These are phyloP conservation scores for Cytospora mali DNA, from an alignment of 2,329 filamentous ascomycete species.

Conservation along the genomic window DNA sequence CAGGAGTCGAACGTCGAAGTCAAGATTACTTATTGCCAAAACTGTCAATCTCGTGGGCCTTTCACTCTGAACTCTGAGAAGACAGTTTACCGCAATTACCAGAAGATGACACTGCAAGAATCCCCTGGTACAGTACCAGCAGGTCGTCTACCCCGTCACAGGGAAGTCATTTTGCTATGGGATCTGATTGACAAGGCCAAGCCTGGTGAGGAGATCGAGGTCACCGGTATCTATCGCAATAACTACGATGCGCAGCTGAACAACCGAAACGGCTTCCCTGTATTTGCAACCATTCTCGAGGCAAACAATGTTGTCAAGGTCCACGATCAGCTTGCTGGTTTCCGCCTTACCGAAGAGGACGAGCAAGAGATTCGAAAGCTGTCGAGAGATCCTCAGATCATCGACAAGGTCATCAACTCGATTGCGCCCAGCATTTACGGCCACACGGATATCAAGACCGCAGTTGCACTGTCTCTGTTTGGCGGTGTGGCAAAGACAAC, in stretches of 20 bases:
- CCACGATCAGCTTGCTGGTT: constrained; percentile 95
- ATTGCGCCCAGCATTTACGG: constrained; percentile 98
- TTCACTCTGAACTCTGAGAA: constrained; percentile 97
- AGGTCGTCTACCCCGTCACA: constrained; percentile 86
- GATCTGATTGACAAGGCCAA: constrained; percentile 97
- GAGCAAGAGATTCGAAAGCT: constrained; percentile 87
- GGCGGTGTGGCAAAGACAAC: constrained; percentile 91
- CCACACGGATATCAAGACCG: constrained; percentile 95
- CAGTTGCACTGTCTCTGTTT: constrained; percentile 89
- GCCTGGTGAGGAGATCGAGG: constrained; percentile 95
- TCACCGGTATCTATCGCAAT: constrained; percentile 96
- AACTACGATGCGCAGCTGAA: constrained; percentile 98
- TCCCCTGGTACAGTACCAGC: constrained; percentile 96
- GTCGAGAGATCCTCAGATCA: constrained; percentile 85
- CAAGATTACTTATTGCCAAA: constrained; percentile 94
- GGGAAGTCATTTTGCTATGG: constrained; percentile 94
- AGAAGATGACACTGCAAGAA: constrained; percentile 95
- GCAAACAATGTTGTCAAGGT: constrained; percentile 97
- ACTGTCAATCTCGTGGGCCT: constrained; percentile 91
- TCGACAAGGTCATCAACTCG: constrained; percentile 90
- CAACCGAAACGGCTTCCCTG: constrained; percentile 97
- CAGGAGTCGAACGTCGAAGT: constrained; percentile 97
- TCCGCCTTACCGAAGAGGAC: constrained; percentile 92
- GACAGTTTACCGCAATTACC: constrained; percentile 98
- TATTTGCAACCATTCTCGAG: constrained; percentile 96